Evolutionary conservation across 2,329 filamentous ascomycete species (phyloP).

Genomic region (Ceratocystis cacaofunesta): DNA sequence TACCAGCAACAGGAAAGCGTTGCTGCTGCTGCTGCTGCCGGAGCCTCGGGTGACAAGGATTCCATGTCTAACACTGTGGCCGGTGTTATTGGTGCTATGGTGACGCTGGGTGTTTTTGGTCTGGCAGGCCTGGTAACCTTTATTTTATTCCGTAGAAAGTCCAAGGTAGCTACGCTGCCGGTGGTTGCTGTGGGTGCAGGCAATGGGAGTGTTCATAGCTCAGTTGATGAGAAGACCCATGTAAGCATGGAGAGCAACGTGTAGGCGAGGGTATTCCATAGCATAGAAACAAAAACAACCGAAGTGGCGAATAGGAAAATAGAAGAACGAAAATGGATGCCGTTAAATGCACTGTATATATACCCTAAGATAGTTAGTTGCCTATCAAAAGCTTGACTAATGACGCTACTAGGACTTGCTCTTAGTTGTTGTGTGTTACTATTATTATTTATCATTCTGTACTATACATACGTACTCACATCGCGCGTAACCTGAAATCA

Average conservation of each 20-base stretch:
- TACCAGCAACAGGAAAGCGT: constrained; percentile 20
- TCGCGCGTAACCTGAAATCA: background rate
- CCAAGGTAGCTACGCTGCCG: background rate
- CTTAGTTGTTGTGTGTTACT: background rate
- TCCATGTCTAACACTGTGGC: constrained; percentile 25
- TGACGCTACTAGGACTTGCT: background rate
- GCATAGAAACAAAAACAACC: background rate
- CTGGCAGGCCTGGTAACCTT: constrained; percentile 18
- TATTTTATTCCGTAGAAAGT: constrained; percentile 20
- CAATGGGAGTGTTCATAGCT: constrained; percentile 7
- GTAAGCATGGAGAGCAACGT: constrained; percentile 10
- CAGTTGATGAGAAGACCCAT: constrained; percentile 8
- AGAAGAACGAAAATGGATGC: background rate
- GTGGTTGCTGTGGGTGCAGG: background rate
- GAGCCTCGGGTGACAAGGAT: constrained; percentile 9
- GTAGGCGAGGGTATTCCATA: background rate
- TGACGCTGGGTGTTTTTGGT: constrained; percentile 22
- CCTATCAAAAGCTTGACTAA: background rate
- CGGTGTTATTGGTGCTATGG: constrained; percentile 24
- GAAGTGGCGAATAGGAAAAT: background rate
- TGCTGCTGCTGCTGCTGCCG: constrained; percentile 9
- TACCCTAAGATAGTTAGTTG: background rate
- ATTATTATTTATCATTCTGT: background rate
- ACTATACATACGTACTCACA: background rate
- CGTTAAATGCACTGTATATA: background rate